Evolutionary conservation across 2,329 filamentous ascomycete species (phyloP).

Genomic region (Neonectria magnoliae): DNA sequence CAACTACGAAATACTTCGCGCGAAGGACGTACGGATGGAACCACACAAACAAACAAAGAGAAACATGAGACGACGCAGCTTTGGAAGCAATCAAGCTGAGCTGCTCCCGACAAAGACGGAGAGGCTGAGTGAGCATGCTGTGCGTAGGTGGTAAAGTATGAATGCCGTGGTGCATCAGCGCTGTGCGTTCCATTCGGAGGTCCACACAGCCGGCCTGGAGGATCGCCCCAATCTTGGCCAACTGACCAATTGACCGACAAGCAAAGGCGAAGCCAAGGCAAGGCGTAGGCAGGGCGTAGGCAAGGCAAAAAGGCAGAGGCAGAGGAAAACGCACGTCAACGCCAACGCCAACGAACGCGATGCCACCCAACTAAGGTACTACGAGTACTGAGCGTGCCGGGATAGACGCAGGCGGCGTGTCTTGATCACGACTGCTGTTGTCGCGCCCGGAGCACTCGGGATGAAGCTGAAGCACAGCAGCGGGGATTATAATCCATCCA

Average conservation of each 20-base stretch:
- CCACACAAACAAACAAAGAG: neutral
- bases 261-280: neutral
- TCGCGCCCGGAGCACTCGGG: constrained; percentile 18
- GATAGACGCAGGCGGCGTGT: constrained; percentile 5
- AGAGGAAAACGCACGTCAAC: neutral
- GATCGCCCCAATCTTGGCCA: neutral
- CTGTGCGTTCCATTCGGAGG: constrained; percentile 6
- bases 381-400: neutral
- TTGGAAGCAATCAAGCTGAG: neutral
- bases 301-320: neutral
- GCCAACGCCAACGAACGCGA: neutral
- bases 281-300: neutral
- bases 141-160: constrained; percentile 6
- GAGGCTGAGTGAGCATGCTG: constrained; percentile 20
- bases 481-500: constrained; percentile 19
- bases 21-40: neutral
- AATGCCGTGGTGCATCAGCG: constrained; percentile 7
- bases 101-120: neutral
- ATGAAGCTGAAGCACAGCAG: constrained; percentile 27
- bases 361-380: neutral
- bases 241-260: neutral
- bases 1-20: neutral
- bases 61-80: neutral
- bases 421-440: neutral
- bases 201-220: constrained; percentile 1